These are phyloP conservation scores for Fonsecaea pugnacius DNA, from an alignment of 2,329 filamentous ascomycete genomes.

Conservation along the genomic window DNA sequence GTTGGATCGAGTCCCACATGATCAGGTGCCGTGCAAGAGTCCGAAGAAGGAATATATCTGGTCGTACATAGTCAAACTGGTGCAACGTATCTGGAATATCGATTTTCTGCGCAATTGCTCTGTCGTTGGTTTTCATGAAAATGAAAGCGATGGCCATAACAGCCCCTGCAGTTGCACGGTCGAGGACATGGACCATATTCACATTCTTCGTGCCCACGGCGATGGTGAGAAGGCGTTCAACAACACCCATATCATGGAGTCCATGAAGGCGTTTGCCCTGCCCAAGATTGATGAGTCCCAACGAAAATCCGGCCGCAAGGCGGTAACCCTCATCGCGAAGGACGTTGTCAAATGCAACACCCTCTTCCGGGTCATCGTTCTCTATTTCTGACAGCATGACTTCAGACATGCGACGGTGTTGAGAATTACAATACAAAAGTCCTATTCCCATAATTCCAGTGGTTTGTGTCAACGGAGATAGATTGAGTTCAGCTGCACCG, in stretches of 20 bases:
- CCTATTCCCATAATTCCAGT: conserved; percentile 98
- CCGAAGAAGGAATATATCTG: conserved; percentile 86
- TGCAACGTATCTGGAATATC: conserved; percentile 87
- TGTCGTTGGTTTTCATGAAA: conserved; percentile 95
- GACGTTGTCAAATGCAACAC: conserved; percentile 68
- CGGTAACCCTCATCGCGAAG: conserved; percentile 95
- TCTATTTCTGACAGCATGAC: conserved; percentile 98
- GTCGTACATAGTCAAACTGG: conserved; percentile 94
- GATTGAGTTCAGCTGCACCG: conserved; percentile 89
- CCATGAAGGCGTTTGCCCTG: conserved; percentile 87
- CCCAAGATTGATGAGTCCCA: conserved; percentile 92
- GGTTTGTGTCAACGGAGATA: conserved; percentile 91
- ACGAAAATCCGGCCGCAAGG: conserved; percentile 86
- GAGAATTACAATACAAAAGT: conserved; percentile 88
- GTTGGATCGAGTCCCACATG: conserved; percentile 83
- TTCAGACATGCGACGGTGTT: conserved; percentile 97
- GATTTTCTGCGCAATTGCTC: conserved; percentile 83
- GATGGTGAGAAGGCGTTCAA: conserved; percentile 82
- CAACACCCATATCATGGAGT: conserved; percentile 89
- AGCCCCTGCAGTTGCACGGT: conserved; percentile 90
- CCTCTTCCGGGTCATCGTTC: conserved; percentile 79
- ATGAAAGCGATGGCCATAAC: conserved; percentile 88
- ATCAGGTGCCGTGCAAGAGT: conserved; percentile 90
- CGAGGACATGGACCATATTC: conserved; percentile 87
- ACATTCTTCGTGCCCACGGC: conserved; percentile 90